Percentiles rank a stretch among this genome's conserved stretches.
These are phyloP conservation scores for Xylariomycetidae sp. DNA, from an alignment of 2,329 filamentous ascomycete species.

Conservation along the genomic window DNA sequence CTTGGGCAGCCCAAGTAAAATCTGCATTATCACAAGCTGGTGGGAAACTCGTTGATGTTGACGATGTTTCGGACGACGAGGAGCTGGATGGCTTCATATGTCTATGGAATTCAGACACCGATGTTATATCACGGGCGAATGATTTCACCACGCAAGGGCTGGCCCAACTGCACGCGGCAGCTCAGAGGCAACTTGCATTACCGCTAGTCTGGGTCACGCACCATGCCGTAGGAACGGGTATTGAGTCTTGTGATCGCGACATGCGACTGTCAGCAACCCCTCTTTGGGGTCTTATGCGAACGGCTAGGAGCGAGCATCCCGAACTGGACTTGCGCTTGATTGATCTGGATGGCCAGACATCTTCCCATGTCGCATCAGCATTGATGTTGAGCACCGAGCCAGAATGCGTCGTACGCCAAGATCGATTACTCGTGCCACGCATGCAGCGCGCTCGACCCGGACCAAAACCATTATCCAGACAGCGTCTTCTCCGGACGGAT, in stretches of 20 bases:
- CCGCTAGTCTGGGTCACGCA: constrained; percentile 22
- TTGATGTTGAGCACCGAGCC: constrained; percentile 13
- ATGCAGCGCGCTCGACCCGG: constrained; percentile 11
- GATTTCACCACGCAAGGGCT: constrained; percentile 15
- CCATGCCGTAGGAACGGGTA: constrained; percentile 16
- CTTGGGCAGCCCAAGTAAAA: constrained; percentile 6
- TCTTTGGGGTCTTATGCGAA: constrained; percentile 26
- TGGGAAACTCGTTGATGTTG: constrained; percentile 8
- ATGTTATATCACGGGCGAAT: constrained; percentile 14
- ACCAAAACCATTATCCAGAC: constrained; percentile 4
- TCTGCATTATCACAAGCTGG: constrained; percentile 7
- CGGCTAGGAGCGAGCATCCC: constrained; percentile 23
- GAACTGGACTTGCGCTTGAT: constrained; percentile 21
- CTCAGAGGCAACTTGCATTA: constrained; percentile 10
- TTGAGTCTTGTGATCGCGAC: constrained; percentile 10
- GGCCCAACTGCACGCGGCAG: constrained; percentile 19
- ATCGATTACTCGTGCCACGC: constrained; percentile 15
- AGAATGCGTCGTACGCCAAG: constrained; percentile 17
- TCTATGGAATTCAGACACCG: constrained; percentile 18
- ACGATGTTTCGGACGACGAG: constrained; percentile 13
- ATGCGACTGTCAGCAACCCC: constrained; percentile 15
- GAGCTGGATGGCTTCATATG: constrained; percentile 20
- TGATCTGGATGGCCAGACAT: constrained; percentile 15
- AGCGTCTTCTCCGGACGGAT: constrained; percentile 13
- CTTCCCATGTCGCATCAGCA: constrained; percentile 5